Conservation (phyloP, 2,329 filamentous ascomycete genomes). For the Lasiodiplodia gonubiensis region DNA sequence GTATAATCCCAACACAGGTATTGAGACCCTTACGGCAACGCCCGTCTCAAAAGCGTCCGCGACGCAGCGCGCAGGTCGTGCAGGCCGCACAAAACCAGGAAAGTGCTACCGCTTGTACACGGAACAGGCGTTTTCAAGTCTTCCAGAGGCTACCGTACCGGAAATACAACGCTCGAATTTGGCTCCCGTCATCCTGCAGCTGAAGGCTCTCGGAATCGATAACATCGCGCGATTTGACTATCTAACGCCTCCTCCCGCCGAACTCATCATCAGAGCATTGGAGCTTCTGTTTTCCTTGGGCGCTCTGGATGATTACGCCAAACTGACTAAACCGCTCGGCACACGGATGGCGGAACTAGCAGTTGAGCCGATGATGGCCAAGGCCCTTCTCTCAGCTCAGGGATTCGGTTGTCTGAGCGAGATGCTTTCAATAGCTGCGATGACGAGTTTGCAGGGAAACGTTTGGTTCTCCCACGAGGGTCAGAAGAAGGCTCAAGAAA, state of each 20-base stretch:
- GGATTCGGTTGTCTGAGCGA: conserved; percentile 81
- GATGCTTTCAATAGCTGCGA: conserved; percentile 89
- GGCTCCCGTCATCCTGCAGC: conserved; percentile 83
- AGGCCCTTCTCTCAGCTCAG: conserved; percentile 77
- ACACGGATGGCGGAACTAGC: conserved; percentile 90
- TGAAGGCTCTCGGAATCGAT: conserved; percentile 94
- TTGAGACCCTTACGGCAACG: conserved; percentile 83
- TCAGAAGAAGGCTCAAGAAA: conserved; percentile 76
- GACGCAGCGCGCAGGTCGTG: conserved; percentile 87
- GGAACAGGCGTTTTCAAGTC: conserved; percentile 68
- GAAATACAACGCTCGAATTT: conserved; percentile 94
- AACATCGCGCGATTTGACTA: conserved; percentile 93
- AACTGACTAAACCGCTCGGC: conserved; percentile 87
- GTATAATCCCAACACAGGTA: conserved; percentile 82
- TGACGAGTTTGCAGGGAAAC: conserved; percentile 84
- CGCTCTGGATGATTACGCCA: conserved; percentile 86
- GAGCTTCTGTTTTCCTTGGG: conserved; percentile 88
- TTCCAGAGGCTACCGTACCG: conserved; percentile 77
- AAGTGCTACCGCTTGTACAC: conserved; percentile 96
- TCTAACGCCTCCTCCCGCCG: conserved; percentile 81
- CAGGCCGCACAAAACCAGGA: conserved; percentile 84
- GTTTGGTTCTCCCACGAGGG: conserved; percentile 83
- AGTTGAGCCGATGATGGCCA: conserved; percentile 94
- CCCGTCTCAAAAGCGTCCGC: conserved; percentile 89
- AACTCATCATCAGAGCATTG: conserved; percentile 82